Conservation (phyloP, 108 stramenopile species). For the Heterococcus sp. region DNA sequence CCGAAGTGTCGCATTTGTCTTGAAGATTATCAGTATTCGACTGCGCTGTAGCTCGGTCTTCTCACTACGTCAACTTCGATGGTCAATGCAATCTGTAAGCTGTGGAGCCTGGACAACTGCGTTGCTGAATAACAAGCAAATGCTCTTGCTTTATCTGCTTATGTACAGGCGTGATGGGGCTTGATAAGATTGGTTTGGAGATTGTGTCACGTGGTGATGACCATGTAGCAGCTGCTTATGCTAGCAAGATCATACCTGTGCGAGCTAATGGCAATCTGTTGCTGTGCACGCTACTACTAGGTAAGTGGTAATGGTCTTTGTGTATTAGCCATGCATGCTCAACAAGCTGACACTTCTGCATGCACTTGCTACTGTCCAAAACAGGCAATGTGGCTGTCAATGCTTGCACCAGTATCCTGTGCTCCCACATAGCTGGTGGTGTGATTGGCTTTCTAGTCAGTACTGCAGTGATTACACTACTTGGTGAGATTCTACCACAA, state of each 20-base stretch:
- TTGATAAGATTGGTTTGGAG: constrained; percentile 92
- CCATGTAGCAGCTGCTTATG: constrained; percentile 13
- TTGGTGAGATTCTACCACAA: constrained; percentile 94
- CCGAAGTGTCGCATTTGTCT: neutral
- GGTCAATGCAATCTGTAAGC: too few relatives aligned
- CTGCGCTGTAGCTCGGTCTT: neutral
- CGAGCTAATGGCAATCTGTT: constrained; percentile 88
- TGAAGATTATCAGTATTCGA: neutral
- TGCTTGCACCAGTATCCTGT: constrained; percentile 83
- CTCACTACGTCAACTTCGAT: neutral
- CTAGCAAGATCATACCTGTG: constrained; percentile 71
- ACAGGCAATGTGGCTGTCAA: constrained; percentile 97
- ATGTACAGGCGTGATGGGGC: constrained; percentile 76
- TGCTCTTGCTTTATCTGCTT: constrained; percentile 27
- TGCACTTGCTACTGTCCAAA: too few relatives aligned
- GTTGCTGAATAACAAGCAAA: neutral
- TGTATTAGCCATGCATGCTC: too few relatives aligned
- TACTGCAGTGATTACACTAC: constrained; percentile 80
- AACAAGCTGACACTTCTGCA: too few relatives aligned
- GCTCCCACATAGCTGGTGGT: constrained; percentile 78
- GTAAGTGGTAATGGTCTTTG: too few relatives aligned
- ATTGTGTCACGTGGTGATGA: constrained; percentile 66
- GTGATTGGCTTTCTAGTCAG: constrained; percentile 81
- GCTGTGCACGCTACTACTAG: constrained; percentile 90
- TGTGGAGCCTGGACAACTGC: too few relatives aligned